Evolutionary conservation across 1,139 yeast species (phyloP), one percentile per base, ranked within the genome.

Genomic region (Sporopachydermia cereana): DNA sequence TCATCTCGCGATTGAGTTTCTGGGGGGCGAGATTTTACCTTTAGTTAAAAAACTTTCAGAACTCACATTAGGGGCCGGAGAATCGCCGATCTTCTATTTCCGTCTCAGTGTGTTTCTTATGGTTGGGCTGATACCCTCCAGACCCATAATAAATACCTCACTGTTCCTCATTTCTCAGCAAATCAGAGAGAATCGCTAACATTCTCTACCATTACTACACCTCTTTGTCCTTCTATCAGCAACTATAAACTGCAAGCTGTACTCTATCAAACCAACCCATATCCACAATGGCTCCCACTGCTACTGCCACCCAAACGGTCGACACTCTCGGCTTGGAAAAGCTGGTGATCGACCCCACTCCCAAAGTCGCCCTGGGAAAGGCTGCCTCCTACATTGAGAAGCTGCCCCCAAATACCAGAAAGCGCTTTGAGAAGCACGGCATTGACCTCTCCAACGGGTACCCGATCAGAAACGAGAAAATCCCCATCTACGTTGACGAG

Each of bases 401-500:
- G 23, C 52, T 73, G 36, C 77, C 77, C 23, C 63, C 51, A 41
- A 39, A 64, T 12, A 56, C 72, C 3, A 57, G 55, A 27, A 54
- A 53, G 17, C 59, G 75, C 47, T 63, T 59, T 30, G 60, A 55
- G 30, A 63, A 61, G 27, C 61, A 63, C 42, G 67, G 67, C n/a
- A 53, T 71, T 46, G 74, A 71, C 49, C 52, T 69, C 24, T 59
- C 69, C 2, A 51, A 61, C 44, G 76, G 75, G 2, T 71, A 71
- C 52, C 76, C 76, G 4, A 64, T 57, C 44, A 55, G 67, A 45
- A 70, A 72, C 16, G 52, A 56, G 18, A 46, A 47, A 31, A 66
- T 72, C 44, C 79, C 80, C n/a, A 63, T 66, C 25, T 76, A 62
- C 53, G 57, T 74, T 17, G 79, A 76, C 51, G 78, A 76, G 50